Conservation (phyloP, 441 rosid genomes). For the Croton laevigatus region DNA sequence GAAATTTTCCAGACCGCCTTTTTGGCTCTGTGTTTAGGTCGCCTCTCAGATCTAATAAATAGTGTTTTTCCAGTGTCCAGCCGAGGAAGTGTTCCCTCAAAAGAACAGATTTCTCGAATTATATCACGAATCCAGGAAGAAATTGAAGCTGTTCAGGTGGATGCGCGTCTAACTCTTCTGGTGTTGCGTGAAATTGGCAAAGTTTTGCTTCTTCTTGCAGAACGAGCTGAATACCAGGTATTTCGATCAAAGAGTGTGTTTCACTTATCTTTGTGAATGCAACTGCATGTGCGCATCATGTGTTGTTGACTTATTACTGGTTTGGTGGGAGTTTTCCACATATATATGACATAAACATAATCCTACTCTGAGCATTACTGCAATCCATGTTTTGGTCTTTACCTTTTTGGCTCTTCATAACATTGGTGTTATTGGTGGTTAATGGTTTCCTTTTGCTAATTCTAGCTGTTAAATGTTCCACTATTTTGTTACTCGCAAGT, state of each 20-base stretch:
- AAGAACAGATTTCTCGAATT: slow-evolving; percentile 78
- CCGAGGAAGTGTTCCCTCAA: slow-evolving; percentile 93
- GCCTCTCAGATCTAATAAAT: slow-evolving; percentile 87
- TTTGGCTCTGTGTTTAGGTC: slow-evolving; percentile 70
- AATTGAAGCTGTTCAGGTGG: slow-evolving; percentile 86
- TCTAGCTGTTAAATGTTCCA: not conserved
- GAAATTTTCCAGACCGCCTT: slow-evolving; percentile 90
- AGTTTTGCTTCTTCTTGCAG: slow-evolving; percentile 71
- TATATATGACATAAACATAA: not conserved
- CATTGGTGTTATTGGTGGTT: not conserved
- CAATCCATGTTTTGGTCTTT: not conserved
- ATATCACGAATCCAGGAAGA: slow-evolving; percentile 87
- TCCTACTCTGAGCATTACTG: not conserved
- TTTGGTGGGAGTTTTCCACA: not conserved
- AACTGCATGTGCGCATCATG: not conserved
- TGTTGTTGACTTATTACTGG: not conserved
- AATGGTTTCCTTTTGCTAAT: not conserved
- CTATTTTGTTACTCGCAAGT: not conserved
- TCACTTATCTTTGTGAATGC: not conserved
- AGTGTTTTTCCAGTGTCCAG: slow-evolving; percentile 79
- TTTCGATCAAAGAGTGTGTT: slow-evolving; percentile 2
- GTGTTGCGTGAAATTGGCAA: slow-evolving; percentile 86
- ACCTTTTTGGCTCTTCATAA: not conserved
- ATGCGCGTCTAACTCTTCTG: slow-evolving; percentile 85
- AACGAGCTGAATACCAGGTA: slow-evolving; percentile 97